Base-by-base conservation (phyloP, 495 filamentous ascomycete genomes). In the Schizothecium vesticola region DNA sequence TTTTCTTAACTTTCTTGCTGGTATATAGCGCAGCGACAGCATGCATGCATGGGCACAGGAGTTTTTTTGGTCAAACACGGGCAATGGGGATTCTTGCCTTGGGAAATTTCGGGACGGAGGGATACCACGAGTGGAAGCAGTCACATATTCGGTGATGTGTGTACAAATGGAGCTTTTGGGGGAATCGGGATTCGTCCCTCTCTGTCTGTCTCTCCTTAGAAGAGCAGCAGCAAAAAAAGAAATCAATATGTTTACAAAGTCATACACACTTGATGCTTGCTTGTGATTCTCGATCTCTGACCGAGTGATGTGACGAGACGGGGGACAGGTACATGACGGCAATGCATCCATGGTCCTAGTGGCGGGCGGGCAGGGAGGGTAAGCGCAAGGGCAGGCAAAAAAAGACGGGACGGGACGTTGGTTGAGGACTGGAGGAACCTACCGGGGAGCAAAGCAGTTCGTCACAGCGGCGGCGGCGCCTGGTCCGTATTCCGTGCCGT, bases 11-110 rank as follows among this genome's bases (percentile, higher is more conserved):
- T n/a, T 26, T 23, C 21, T 64, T 10, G 23, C 16, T 55, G 22
- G 19, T 22, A 33, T 55, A 55, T 24, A 64, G 43, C 33, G 26
- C 23, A 65, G 63, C 23, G 13, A 36, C 29, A 66, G 64, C 64
- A 66, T 66, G 65, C 65, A 66, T 66, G 58, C 13, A 59, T 51
- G 43, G 43, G 43, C 43, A 59, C 16, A 28, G 58, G 23, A 26
- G 58, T 59, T 59, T 24, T 51, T 59, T 23, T 51, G n/a, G n/a
- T n/a, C n/a, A n/a, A n/a, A n/a, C n/a, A n/a, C n/a, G n/a, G n/a
- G n/a, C n/a, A n/a, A n/a, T n/a, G n/a, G n/a, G n/a, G n/a, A n/a
- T n/a, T 19, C 4, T 51, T 51, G 43, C 16, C 43, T n/a, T 51
- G 33, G 13, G 33, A 0, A 9, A 9, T 9, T 31, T 8, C 8